Conservation (phyloP, 257 asterid species). For the Asclepias syriaca region DNA sequence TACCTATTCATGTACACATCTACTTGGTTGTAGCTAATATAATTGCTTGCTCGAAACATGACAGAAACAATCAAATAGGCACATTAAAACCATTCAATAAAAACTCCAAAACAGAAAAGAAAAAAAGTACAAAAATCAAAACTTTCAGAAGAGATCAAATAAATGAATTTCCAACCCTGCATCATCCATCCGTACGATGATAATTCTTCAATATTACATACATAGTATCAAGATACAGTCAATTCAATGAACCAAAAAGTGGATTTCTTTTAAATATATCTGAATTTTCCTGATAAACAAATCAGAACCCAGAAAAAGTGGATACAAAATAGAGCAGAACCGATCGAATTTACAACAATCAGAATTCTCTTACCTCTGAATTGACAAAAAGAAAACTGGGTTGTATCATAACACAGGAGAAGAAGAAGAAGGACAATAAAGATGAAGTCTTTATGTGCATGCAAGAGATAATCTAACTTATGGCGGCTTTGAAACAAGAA, state of each 20-base stretch:
- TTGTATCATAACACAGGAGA: background rate
- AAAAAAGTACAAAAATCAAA: background rate
- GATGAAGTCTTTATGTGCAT: background rate
- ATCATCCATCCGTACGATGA: background rate
- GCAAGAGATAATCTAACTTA: slow-evolving; percentile 17
- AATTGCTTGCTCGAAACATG: background rate
- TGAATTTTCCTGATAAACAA: background rate
- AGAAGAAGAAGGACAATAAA: background rate
- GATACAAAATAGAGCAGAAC: background rate
- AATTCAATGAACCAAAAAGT: background rate
- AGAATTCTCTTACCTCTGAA: slow-evolving; percentile 24
- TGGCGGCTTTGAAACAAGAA: slow-evolving; percentile 22
- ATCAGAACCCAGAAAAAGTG: background rate
- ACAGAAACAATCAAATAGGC: background rate
- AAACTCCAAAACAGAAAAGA: background rate
- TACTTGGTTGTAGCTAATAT: background rate
- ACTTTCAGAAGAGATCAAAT: background rate
- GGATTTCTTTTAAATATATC: background rate
- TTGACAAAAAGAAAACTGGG: background rate
- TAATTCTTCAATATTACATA: background rate
- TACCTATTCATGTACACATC: background rate
- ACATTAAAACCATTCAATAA: background rate
- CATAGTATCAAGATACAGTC: background rate
- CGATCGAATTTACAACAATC: slow-evolving; percentile 1
- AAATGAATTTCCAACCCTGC: background rate